Conservation (phyloP, 2,329 filamentous ascomycete species). For the Colletotrichum phormii region DNA sequence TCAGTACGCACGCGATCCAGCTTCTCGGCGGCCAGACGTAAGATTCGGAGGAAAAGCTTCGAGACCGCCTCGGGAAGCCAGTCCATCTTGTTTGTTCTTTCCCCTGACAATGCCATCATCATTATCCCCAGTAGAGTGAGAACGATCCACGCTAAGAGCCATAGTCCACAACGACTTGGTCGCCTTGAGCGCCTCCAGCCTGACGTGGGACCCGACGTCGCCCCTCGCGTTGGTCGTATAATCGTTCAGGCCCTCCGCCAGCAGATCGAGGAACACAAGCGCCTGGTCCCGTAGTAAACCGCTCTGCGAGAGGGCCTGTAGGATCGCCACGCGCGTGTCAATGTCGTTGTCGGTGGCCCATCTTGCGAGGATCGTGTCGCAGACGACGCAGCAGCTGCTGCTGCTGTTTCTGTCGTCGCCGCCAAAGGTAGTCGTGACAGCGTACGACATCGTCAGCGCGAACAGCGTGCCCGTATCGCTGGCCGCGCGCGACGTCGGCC, state of each 20-base stretch:
- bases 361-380: constrained; percentile 59
- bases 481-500: constrained; percentile 47
- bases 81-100: constrained; percentile 17
- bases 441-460: constrained; percentile 63
- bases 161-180: constrained; percentile 71
- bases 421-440: constrained; percentile 43
- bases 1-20: constrained; percentile 84
- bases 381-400: too few species aligned
- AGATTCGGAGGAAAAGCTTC: constrained; percentile 59
- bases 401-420: constrained; percentile 37
- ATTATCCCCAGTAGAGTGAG: neutral
- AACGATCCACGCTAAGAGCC: constrained; percentile 29
- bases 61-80: constrained; percentile 47
- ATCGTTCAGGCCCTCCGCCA: constrained; percentile 78
- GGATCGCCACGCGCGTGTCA: constrained; percentile 65
- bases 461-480: constrained; percentile 65
- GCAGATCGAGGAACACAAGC: constrained; percentile 55
- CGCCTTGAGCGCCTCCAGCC: constrained; percentile 83
- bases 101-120: neutral
- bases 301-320: constrained; percentile 64
- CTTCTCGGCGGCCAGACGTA: constrained; percentile 87
- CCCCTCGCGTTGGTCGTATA: constrained; percentile 92
- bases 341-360: constrained; percentile 64
- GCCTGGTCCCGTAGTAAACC: constrained; percentile 56
- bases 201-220: constrained; percentile 88